A percentile compares a stretch with the other conserved stretches of the same genome.
These are phyloP conservation scores for Prunus kanzakura DNA, from an alignment of 306 rosid genomes.

Conservation along the genomic window DNA sequence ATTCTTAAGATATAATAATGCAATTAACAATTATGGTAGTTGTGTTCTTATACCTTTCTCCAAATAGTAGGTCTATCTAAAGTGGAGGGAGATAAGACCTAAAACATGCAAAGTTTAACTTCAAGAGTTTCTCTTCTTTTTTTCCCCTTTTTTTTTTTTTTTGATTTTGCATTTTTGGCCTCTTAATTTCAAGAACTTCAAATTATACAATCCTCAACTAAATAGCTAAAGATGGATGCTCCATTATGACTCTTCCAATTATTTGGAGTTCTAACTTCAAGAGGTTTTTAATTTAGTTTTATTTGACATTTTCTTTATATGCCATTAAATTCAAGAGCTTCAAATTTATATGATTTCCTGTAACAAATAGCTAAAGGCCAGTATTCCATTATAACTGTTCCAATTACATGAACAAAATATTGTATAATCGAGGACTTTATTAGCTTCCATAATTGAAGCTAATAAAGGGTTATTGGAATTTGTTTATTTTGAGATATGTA, in stretches of 20 bases:
- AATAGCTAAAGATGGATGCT: neutral
- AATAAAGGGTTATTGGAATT: neutral
- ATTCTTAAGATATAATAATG: neutral
- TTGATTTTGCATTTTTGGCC: too few species aligned
- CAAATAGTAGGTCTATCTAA: neutral
- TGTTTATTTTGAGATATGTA: neutral
- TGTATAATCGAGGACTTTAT: neutral
- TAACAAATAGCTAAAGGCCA: neutral
- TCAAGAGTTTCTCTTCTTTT: neutral
- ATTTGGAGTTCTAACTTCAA: neutral
- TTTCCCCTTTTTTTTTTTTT: neutral
- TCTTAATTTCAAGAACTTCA: neutral
- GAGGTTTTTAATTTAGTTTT: neutral
- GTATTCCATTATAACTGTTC: neutral
- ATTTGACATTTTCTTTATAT: neutral
- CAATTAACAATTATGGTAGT: neutral
- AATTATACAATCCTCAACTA: neutral
- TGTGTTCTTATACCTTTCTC: neutral
- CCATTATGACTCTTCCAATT: neutral
- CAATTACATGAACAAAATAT: neutral
- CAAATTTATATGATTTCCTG: neutral
- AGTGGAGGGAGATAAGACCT: neutral
- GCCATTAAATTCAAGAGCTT: neutral
- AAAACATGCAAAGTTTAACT: neutral
- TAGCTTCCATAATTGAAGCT: neutral